These are phyloP conservation scores for Vaccinium darrowii DNA, from an alignment of 148 eudicot genomes.

Conservation along the genomic window DNA sequence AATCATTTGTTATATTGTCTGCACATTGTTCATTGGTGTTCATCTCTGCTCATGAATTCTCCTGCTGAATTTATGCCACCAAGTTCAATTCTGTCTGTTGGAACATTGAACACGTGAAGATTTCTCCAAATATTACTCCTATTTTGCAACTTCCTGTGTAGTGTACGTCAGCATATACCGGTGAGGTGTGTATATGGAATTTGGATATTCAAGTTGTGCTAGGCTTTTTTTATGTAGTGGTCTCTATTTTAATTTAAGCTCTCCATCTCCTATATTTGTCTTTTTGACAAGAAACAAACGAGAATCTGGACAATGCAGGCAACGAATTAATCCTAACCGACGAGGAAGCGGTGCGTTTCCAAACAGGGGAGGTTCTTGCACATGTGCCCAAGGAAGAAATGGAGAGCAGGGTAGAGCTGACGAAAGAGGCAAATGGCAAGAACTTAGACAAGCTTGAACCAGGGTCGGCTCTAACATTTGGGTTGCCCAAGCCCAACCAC, in stretches of 20 bases:
- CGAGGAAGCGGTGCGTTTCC: constrained; percentile 86
- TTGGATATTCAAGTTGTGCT: background rate
- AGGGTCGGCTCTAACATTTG: too few relatives aligned
- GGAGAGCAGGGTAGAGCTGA: constrained; percentile 71
- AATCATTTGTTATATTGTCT: background rate
- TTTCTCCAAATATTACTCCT: background rate
- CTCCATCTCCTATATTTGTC: background rate
- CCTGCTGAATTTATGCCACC: background rate
- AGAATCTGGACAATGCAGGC: constrained; percentile 87
- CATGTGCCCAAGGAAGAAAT: constrained; percentile 90
- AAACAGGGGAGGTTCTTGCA: constrained; percentile 96
- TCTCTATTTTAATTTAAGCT: background rate
- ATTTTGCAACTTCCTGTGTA: background rate
- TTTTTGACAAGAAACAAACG: constrained; percentile 62
- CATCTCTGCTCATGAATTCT: background rate
- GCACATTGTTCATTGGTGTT: background rate
- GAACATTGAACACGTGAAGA: background rate
- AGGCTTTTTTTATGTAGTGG: background rate
- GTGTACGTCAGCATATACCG: background rate
- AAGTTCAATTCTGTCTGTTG: background rate
- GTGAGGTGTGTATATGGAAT: background rate
- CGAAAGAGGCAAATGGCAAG: constrained; percentile 65
- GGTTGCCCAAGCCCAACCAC: too few relatives aligned
- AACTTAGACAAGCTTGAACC: too few relatives aligned
- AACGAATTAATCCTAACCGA: constrained; percentile 86